Base-by-base conservation (phyloP, 768 basidiomycete species). In the Xerocomellus chrysenteron region DNA sequence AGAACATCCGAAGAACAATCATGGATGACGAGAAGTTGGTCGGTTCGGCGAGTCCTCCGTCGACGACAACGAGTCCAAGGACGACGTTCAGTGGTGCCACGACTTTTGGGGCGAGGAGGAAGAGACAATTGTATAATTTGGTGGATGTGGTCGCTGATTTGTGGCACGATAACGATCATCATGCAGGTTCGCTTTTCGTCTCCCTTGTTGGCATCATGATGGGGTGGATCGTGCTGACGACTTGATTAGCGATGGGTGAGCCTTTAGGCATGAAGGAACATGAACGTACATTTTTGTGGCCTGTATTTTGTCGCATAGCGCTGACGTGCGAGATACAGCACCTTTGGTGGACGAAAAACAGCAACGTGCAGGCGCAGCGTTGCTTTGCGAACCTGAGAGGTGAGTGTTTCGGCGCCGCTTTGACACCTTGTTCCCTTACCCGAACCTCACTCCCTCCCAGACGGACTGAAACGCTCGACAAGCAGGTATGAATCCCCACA, bases 291-390 rank as follows among this genome's bases (percentile, higher is more conserved):
- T 46, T 19, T 26, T 26, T 28, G 9, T 28, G 9, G 1, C 1
- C 11, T 9, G 12, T 47, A 17, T 16, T 19, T n/a, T 2, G 26
- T n/a, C 7, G 0, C 6, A 5, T 21, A 1, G 21, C 36, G 26
- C 28, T 58, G 35, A 66, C 28, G 21, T 45, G 13, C 16, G 19
- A 42, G 19, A 30, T 52, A 4, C 10, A 72, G 68, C 59, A 68
- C 79, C 77, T 0, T 70, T 73, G 11, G 68, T 75, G 21, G 79
- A 83, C 57, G 82, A 83, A 55, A 74, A 76, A 44, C 69, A 80
- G 30, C 80, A 82, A 61, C 72, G 64, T 40, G 74, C 74, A 21
- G 80, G 81, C 16, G 77, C 76, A 13, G 74, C 71, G 24, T 58
- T 74, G 8, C 80, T 83, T 61, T 68, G 72, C 56, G 64, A 68